A percentile compares a stretch with the other conserved stretches of the same genome.
Evolutionary conservation across 129 eudicot species (phyloP).

Genomic region (Rutidosis leptorrhynchoides): DNA sequence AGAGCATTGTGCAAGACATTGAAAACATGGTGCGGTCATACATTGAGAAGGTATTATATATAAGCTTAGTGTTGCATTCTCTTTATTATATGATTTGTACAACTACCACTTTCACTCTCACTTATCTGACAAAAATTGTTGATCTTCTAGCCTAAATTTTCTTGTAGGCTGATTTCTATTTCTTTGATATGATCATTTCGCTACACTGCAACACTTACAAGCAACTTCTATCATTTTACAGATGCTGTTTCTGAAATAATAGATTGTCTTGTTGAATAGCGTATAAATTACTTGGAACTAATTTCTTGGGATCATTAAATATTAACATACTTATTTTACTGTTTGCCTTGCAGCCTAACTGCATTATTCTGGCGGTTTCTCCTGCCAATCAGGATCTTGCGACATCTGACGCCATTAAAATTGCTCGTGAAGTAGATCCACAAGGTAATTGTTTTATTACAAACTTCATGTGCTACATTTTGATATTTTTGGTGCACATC

Average conservation of each 20-base stretch:
- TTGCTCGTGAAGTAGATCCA: constrained; percentile 98
- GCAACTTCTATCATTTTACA: background rate
- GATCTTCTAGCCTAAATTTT: background rate
- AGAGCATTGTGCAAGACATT: constrained; percentile 80
- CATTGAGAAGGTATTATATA: constrained; percentile 76
- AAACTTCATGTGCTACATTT: constrained; percentile 36
- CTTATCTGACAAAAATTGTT: constrained; percentile 1
- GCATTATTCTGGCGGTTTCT: constrained; percentile 93
- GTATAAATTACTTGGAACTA: background rate
- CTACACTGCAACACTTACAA: constrained; percentile 8
- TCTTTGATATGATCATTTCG: constrained; percentile 16
- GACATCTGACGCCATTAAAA: constrained; percentile 95
- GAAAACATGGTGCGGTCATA: constrained; percentile 91
- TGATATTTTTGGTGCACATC: background rate
- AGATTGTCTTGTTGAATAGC: background rate
- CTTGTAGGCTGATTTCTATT: background rate
- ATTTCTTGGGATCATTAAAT: constrained; percentile 17
- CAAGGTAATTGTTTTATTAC: constrained; percentile 66
- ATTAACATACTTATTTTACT: constrained; percentile 17
- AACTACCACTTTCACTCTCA: constrained; percentile 5
- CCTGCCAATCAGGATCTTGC: constrained; percentile 99
- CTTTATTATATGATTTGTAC: background rate
- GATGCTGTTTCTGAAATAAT: background rate
- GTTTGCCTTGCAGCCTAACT: constrained; percentile 80
- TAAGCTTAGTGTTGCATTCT: background rate